Evolutionary conservation across 2,329 filamentous ascomycete genomes (phyloP), one percentile per base, ranked within the genome.

Genomic region (Teratosphaeriaceae sp.): DNA sequence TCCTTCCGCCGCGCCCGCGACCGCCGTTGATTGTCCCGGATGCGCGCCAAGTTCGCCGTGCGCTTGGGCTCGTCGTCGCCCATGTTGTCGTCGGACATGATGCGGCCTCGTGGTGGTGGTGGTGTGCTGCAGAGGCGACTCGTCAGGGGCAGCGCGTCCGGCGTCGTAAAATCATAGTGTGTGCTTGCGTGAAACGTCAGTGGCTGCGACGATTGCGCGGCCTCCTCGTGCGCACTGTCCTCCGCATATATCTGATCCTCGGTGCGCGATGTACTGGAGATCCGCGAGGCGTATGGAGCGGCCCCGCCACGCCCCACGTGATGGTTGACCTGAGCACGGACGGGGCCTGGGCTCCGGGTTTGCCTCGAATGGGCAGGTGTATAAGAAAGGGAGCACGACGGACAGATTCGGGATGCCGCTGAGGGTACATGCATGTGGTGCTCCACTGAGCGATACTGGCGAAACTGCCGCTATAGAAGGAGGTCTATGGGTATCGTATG

Each of bases 21-120:
- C 48, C 84, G 79, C 43, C 84, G 74, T 60, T 88, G 85, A 56
- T 88, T 89, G 55, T 88, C 82, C 50, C 84, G 76, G 52, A 88
- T 82, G 45, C 84, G 80, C 36, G 76, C 74, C 24, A 72, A 64
- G 40, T 69, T 69, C 41, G 66, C 62, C 26, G 43, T 53, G 42
- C 59, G 52, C 54, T 57, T 38, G 23, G 41, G 42, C 7, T 40
- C 43, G 16, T 45, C 43, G 23, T 45, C 43, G 8, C 19, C 30
- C 30, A 39, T 44, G n/a, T n/a, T n/a, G n/a, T 12, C 24, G 21
- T 22, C 33, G 3, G 22, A 37, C 38, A 31, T 43, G 37, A 38
- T 38, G 26, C 5, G 23, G 6, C 27, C 5, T 30, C 13, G 37
- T 15, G 7, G 13, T 2, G 37, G 23, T 39, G n/a, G 20, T 20